phyloP scores from a whole-genome alignment of 140 eudicot genomes.

The Anethum foeniculum region DNA sequence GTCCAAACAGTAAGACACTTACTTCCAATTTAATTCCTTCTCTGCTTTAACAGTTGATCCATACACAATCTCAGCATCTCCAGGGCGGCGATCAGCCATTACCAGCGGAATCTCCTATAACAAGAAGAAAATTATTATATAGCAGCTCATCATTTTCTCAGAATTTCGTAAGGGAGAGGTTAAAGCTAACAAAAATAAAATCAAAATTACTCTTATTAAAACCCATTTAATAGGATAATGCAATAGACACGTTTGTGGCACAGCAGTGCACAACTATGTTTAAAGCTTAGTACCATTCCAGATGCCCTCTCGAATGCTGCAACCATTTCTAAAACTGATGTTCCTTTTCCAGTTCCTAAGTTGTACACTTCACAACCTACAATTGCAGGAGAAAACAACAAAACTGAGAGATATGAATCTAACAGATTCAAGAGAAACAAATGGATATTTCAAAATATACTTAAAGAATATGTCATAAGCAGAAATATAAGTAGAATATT shows the following conservation, averaged over 20 bases:
- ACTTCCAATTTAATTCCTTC: constrained; percentile 58
- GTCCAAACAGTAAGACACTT: constrained; percentile 16
- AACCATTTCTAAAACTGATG: constrained; percentile 90
- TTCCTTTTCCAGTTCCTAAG: constrained; percentile 93
- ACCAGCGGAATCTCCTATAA: constrained; percentile 48
- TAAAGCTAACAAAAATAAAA: not conserved
- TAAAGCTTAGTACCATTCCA: constrained; percentile 37
- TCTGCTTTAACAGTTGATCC: constrained; percentile 51
- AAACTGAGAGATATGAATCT: not conserved
- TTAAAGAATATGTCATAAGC: not conserved
- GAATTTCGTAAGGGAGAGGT: not conserved
- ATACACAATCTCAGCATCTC: constrained; percentile 58
- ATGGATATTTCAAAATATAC: not conserved
- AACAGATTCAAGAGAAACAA: not conserved
- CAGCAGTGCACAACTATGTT: not conserved
- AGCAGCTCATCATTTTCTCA: not conserved
- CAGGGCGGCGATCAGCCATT: constrained; percentile 52
- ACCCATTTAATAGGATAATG: not conserved
- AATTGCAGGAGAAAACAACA: not conserved
- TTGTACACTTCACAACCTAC: constrained; percentile 61
- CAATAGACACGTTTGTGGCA: not conserved
- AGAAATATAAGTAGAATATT: not conserved
- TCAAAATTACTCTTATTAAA: not conserved
- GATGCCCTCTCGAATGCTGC: constrained; percentile 90
- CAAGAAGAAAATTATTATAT: not conserved